Base-by-base conservation (phyloP, 2,329 filamentous ascomycete species). In the Rutstroemia sp. region DNA sequence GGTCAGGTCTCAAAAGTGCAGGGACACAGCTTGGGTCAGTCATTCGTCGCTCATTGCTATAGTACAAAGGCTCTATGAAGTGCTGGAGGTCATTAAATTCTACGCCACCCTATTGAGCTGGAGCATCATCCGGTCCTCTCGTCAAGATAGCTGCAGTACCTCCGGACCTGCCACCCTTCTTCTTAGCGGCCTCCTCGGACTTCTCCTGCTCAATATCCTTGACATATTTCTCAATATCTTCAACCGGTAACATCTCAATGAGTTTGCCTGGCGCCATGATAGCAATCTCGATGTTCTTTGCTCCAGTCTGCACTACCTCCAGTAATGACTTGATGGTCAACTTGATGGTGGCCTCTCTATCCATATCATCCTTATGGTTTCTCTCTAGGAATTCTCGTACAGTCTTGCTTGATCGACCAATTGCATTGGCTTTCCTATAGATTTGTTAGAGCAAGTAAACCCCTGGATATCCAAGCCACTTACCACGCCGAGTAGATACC, bases 131-230 rank as follows among this genome's bases (percentile, higher is more conserved):
- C 23, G 69, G 76, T 73, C 76, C 84, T 76, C 73, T 76, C 47
- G 89, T 91, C 68, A 89, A 78, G 67, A 94, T 90, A 45, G 89
- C 81, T 17, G 88, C 84, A 50, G 80, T 83, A 57, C 84, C 86
- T n/a, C 84, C 81, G 60, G 83, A 81, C 65, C 86, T 80, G 58
- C 88, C 87, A 46, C 83, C 88, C 85, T 96, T 95, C 86, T 96
- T 96, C 82, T 91, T 96, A 42, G 89, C 90, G 23, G 92, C 92
- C 78, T 99, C 94, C 74, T 97, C 94, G 72, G 96, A 92, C 82
- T 99, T 99, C 82, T 99, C 95, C 68, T 92, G 88, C 79, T 99
- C 95, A 73, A 99, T 99, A 74, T 84, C 94, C 84, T 97, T 97
- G 70, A 99, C 95, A 70, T 95, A 96, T 66, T 83, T 83, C 79